A percentile compares a stretch with the other conserved stretches of the same genome.
phyloP scores from a whole-genome alignment of 495 filamentous ascomycete genomes.

The Friedmanniomyces simplex region DNA sequence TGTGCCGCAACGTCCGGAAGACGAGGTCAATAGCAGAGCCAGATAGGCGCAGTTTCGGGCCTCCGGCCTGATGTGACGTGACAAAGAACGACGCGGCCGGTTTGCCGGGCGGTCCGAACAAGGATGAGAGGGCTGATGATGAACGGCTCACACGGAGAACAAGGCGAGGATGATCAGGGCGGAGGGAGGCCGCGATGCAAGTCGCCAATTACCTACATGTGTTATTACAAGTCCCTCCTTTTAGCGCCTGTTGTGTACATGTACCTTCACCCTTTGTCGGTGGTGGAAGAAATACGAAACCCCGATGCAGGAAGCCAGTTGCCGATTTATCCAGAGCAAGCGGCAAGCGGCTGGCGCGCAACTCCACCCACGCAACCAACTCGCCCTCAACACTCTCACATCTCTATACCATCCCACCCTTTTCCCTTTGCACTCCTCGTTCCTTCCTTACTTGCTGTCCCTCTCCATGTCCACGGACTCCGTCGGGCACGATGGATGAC shows the following conservation, averaged over 20 bases:
- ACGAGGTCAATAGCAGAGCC: no score
- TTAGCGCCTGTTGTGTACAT: no score
- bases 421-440: not conserved
- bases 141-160: not conserved
- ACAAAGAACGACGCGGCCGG: not conserved
- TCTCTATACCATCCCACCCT: not conserved
- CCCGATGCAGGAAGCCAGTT: not conserved
- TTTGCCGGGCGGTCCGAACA: not conserved
- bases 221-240: no score
- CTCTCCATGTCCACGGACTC: not conserved
- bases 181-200: not conserved
- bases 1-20: not conserved
- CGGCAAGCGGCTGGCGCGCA: not conserved
- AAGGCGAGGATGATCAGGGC: not conserved
- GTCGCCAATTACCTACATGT: not conserved
- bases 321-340: not conserved
- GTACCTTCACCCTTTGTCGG: not conserved
- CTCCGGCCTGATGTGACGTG: not conserved
- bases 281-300: not conserved
- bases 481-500: not conserved
- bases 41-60: not conserved
- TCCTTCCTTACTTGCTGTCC: no score
- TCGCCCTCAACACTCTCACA: not conserved
- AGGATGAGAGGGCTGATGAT: not conserved
- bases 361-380: not conserved